Percentiles rank a stretch among this genome's conserved stretches.
These are phyloP conservation scores for Ustilago lituana DNA, from an alignment of 1,284 basidiomycete species.

Conservation along the genomic window DNA sequence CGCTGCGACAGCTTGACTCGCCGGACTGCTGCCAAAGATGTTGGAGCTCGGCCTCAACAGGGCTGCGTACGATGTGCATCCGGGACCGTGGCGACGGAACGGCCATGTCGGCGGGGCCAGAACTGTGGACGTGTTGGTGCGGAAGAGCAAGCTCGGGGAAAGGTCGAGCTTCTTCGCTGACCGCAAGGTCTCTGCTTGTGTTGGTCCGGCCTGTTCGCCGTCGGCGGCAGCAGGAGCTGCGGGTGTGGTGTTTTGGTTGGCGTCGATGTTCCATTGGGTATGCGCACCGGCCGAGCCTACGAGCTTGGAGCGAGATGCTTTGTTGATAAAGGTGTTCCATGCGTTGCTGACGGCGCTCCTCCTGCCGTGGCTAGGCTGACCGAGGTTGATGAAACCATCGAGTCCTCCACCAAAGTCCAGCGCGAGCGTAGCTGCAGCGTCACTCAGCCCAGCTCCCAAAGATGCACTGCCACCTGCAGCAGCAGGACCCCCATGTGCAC, in stretches of 20 bases:
- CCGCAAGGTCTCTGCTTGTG: constrained; percentile 5
- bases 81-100: constrained; percentile 51
- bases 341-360: constrained; percentile 28
- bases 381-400: constrained; percentile 29
- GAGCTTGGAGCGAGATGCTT: constrained; percentile 36
- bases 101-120: constrained; percentile 50
- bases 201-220: background rate
- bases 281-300: constrained; percentile 21
- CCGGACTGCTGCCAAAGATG: constrained; percentile 35
- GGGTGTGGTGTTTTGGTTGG: constrained; percentile 2
- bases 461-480: background rate
- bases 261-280: constrained; percentile 10
- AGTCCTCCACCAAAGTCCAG: constrained; percentile 43
- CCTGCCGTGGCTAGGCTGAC: constrained; percentile 28
- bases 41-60: constrained; percentile 44
- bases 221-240: background rate
- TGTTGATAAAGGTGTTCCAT: constrained; percentile 45
- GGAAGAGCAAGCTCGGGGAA: constrained; percentile 31
- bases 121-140: constrained; percentile 26
- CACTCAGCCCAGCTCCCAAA: constrained; percentile 12
- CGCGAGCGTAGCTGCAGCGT: constrained; percentile 22
- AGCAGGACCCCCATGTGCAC: background rate
- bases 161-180: constrained; percentile 35
- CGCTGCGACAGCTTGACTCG: constrained; percentile 39
- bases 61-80: constrained; percentile 46